These are phyloP conservation scores for Geranium incanum DNA, from an alignment of 441 rosid species.

Conservation along the genomic window DNA sequence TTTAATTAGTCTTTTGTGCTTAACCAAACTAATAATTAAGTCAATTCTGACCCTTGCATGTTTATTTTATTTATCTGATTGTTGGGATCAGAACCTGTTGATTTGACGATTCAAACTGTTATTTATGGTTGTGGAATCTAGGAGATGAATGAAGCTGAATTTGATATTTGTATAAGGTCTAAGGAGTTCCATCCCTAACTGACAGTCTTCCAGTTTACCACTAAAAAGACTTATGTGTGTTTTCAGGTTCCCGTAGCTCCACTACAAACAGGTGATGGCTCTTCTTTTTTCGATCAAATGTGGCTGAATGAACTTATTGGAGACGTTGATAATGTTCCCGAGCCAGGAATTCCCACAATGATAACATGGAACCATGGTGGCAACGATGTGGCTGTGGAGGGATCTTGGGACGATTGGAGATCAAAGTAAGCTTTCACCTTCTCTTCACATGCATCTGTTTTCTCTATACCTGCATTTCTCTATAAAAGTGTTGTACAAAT, in stretches of 20 bases:
- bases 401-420: conserved; percentile 90
- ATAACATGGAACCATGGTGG: conserved; percentile 88
- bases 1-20: not conserved
- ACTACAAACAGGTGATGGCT: conserved; percentile 42
- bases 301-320: conserved; percentile 45
- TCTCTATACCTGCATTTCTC: not conserved
- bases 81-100: no score
- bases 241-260: conserved; percentile 67
- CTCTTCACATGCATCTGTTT: not conserved
- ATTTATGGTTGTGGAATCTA: not conserved
- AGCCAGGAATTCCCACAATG: conserved; percentile 64
- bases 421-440: conserved; percentile 41
- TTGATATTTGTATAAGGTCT: not conserved
- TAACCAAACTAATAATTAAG: not conserved
- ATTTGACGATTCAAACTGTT: no score
- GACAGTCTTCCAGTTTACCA: conserved; percentile 18
- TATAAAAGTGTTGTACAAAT: not conserved
- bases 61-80: no score
- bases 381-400: conserved; percentile 70
- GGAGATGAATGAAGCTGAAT: not conserved
- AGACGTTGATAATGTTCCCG: conserved; percentile 31
- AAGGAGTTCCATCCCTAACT: not conserved
- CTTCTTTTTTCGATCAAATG: conserved; percentile 35
- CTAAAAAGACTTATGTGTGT: conserved; percentile 15
- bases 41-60: not conserved